A percentile compares a stretch with the other conserved stretches of the same genome.
phyloP scores from a whole-genome alignment of 1,284 basidiomycete species.

The Sphagnurus paluster region DNA sequence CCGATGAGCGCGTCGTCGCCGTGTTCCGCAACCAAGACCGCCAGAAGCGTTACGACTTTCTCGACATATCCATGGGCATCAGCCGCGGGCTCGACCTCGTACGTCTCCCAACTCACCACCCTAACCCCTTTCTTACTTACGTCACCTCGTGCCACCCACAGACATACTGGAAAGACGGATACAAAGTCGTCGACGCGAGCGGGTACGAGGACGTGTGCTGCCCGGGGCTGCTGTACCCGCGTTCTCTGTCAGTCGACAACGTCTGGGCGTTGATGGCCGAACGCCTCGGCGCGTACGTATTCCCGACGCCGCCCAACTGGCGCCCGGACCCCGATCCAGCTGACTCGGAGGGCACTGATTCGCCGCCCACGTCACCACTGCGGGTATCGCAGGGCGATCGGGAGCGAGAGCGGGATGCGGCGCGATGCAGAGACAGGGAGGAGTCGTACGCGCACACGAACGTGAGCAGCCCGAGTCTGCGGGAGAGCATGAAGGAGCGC shows the following conservation, averaged over 20 bases:
- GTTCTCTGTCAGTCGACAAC: conserved; percentile 11
- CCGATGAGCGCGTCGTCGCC: conserved; percentile 11
- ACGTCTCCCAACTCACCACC: background rate
- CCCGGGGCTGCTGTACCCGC: conserved; percentile 17
- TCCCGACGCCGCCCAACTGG: conserved; percentile 13
- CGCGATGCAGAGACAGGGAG: background rate
- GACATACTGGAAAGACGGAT: conserved; percentile 18
- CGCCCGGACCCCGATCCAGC: conserved; percentile 1
- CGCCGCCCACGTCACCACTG: background rate
- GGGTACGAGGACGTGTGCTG: conserved; percentile 12
- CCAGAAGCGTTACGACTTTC: conserved; percentile 11
- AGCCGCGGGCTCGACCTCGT: conserved; percentile 8
- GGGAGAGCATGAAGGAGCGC: conserved; percentile 2
- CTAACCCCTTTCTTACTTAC: background rate
- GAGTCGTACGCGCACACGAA: too few species aligned
- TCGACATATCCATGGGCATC: conserved; percentile 12
- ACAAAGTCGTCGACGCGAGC: conserved; percentile 9
- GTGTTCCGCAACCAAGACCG: conserved; percentile 12
- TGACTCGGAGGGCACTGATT: background rate
- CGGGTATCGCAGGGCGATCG: background rate
- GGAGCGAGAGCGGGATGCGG: conserved; percentile 1
- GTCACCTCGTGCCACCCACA: background rate
- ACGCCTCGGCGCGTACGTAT: conserved; percentile 14
- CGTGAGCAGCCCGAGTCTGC: too few species aligned
- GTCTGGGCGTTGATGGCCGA: conserved; percentile 15